These are phyloP conservation scores for Trichosporon asahii DNA, from an alignment of 1,284 basidiomycete genomes.

Conservation along the genomic window DNA sequence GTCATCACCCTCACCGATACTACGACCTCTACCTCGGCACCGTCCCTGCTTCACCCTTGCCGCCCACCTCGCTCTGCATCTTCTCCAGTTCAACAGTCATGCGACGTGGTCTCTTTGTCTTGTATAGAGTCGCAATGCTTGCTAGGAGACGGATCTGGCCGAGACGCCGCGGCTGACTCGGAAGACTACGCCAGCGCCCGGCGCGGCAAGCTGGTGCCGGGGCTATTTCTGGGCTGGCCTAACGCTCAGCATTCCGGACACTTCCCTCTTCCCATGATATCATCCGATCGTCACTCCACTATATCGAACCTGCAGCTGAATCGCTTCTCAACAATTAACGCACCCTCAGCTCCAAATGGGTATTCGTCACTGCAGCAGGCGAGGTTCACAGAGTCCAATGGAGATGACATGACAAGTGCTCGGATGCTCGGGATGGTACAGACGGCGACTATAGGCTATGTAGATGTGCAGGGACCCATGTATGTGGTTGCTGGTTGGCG, in stretches of 20 bases:
- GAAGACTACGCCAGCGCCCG: no score
- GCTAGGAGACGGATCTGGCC: no score
- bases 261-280: constrained; percentile 4
- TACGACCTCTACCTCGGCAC: no score
- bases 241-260: not conserved
- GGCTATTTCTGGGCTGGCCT: not conserved
- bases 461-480: constrained; percentile 4
- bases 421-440: not conserved
- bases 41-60: no score
- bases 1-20: no score
- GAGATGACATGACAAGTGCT: not conserved
- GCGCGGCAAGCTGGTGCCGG: no score
- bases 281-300: not conserved
- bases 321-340: not conserved
- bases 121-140: no score
- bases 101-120: no score
- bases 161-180: not conserved
- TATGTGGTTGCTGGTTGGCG: not conserved
- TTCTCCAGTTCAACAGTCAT: no score
- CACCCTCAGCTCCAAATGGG: not conserved
- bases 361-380: not conserved
- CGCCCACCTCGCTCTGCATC: no score
- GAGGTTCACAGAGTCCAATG: not conserved
- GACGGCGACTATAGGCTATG: not conserved
- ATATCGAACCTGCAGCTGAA: not conserved